phyloP scores from a whole-genome alignment of 2,329 filamentous ascomycete species.

The Acephala macrosclerotiorum region DNA sequence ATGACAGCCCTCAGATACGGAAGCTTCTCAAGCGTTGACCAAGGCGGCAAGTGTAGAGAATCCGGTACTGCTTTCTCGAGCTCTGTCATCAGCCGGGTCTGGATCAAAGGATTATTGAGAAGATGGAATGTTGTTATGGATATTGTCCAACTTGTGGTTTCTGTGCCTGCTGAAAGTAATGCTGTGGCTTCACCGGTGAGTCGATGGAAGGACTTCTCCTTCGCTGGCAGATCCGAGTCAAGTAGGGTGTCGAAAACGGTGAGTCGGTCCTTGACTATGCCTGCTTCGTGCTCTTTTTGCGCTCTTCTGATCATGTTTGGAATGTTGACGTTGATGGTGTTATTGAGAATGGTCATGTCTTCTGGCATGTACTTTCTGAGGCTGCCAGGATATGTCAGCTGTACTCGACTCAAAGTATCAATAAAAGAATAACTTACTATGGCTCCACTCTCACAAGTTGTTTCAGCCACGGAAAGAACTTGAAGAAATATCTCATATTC shows the following conservation, averaged over 20 bases:
- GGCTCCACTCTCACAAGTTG: background rate
- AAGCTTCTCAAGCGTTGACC: background rate
- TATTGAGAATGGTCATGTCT: background rate
- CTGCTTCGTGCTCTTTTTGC: background rate
- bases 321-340: background rate
- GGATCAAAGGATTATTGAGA: background rate
- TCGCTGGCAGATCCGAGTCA: background rate
- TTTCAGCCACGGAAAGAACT: background rate
- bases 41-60: background rate
- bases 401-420: background rate
- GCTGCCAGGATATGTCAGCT: background rate
- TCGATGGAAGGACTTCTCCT: background rate
- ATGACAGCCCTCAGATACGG: background rate
- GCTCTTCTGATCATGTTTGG: background rate
- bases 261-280: background rate
- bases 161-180: background rate
- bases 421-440: background rate
- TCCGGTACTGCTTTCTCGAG: background rate
- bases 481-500: background rate
- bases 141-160: background rate
- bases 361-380: background rate
- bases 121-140: background rate
- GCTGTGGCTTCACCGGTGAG: background rate
- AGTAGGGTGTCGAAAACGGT: background rate
- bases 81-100: background rate